Evolutionary conservation across 2,329 filamentous ascomycete species (phyloP), one percentile per base, ranked within the genome.

Genomic region (Colletotrichum sojae): DNA sequence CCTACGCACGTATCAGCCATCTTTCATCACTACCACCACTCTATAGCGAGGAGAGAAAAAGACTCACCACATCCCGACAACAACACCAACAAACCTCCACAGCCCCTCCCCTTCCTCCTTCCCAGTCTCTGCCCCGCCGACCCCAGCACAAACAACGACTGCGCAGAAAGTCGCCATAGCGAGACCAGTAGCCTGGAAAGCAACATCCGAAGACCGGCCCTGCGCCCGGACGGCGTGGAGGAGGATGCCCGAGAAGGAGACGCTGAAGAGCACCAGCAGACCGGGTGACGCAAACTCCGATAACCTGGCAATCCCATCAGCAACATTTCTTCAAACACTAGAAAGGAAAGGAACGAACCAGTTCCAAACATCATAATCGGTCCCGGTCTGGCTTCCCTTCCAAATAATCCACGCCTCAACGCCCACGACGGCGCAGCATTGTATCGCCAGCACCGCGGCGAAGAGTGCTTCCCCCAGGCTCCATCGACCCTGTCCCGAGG

Each of bases 181-280:
- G 25, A 69, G 6, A 2, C 56, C 63, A 6, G 63, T 56, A 2
- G 63, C 36, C 45, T 67, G 67, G 55, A 69, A 62, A 22, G n/a
- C 62, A 43, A 67, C 15, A n/a, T 69, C 63, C 5, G 48, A 63
- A 10, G 62, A 8, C 31, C 27, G n/a, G 2, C 40, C 55, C 43
- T 36, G 52, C 36, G 36, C 58, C 6, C 40, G 36, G n/a, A 67
- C 63, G 6, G 25, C 67, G 43, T 58, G 52, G 4, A 69, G 49
- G 16, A 67, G 31, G 25, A 54, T n/a, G 8, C 55, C 84, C 25
- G 93, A 97, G 79, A 90, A 97, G n/a, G 94, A 96, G 76, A 87
- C 88, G 20, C 85, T 98, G 74, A 97, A 97, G 87, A 90, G 89
- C 80, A 92, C 90, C 78, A 86, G 94, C 66, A 69, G 53, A 5